Conservation (phyloP, 1,284 basidiomycete species). For the Coniophora puteana region DNA sequence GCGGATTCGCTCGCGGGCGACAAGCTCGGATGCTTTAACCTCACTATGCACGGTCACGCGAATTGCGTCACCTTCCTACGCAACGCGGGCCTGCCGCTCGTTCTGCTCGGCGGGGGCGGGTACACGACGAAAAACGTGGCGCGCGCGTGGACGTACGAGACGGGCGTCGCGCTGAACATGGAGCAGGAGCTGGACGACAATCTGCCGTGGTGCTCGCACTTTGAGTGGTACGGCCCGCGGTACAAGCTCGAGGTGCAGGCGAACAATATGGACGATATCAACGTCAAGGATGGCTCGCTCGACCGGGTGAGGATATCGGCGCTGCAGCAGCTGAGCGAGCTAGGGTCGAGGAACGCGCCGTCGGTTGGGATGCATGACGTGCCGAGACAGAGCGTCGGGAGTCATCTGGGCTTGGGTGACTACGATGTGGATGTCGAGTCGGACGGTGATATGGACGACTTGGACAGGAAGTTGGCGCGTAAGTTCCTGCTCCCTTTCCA, state of each 20-base stretch:
- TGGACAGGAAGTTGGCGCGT: constrained; percentile 72
- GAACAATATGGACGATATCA: constrained; percentile 95
- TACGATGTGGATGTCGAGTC: constrained; percentile 27
- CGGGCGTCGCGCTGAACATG: constrained; percentile 87
- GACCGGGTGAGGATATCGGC: constrained; percentile 80
- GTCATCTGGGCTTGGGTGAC: constrained; percentile 55
- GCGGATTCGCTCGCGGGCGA: constrained; percentile 95
- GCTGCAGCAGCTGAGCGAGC: constrained; percentile 73
- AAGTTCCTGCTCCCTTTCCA: constrained; percentile 23
- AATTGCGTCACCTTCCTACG: constrained; percentile 88
- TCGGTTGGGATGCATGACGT: constrained; percentile 87
- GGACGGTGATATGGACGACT: constrained; percentile 47
- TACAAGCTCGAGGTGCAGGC: constrained; percentile 90
- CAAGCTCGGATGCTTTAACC: constrained; percentile 95
- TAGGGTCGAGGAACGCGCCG: constrained; percentile 83
- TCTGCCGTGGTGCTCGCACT: constrained; percentile 94
- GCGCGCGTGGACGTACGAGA: constrained; percentile 95
- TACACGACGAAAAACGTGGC: constrained; percentile 98
- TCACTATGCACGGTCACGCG: constrained; percentile 93
- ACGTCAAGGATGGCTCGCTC: constrained; percentile 78
- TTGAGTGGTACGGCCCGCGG: constrained; percentile 97
- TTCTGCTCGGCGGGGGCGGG: constrained; percentile 93
- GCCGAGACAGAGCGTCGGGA: constrained; percentile 62
- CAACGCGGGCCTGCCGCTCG: constrained; percentile 82
- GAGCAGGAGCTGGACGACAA: constrained; percentile 76